Base-by-base conservation (phyloP, 139 green algal species). In the Picochlorum sp. region DNA sequence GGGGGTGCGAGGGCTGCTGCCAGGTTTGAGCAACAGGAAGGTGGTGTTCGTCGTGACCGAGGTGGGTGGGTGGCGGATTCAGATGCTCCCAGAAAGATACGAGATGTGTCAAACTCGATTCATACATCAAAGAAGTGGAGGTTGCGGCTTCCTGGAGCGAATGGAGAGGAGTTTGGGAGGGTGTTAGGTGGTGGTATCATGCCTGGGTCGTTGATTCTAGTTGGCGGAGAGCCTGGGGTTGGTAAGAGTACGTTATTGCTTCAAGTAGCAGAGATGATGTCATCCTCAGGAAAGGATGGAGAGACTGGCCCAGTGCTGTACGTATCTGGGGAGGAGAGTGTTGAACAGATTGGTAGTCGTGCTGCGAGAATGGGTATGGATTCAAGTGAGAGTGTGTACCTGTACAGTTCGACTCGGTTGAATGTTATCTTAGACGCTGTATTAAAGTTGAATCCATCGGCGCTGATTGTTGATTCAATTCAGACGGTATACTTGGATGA, bases 181-280 rank as follows among this genome's bases (percentile, higher is more conserved):
- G 92, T 97, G 20, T 74, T 97, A 30, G 92, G 92, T 41, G 92
- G 92, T 18, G 92, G 92, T 4, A 68, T 98, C 30, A 86, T 97
- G 34, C 85, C 86, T 1, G 92, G 92, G 8, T 82, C 75, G 10
- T 66, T 98, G 34, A 83, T 92, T 37, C 78, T 98, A 1, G 77
- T 98, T 7, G 92, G 89, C 0, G 93, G 93, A 0, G 93, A 98
- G 34, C 93, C 93, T 16, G 93, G 93, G 2, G 86, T 97, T n/a
- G 92, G 92, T 66, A 98, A 98, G 69, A 88, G 72, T 57, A 98
- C 93, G 6, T 77, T 98, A 37, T 79, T 96, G 63, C 81, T 98
- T 49, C 92, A 98, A 79, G 73, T 96, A 34, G 57, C 44, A 41
- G 34, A 41, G 34, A 41, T 47, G 28, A 69, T 49, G 13, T 34